These are phyloP conservation scores for Botrytis galanthina DNA, from an alignment of 2,329 filamentous ascomycete species.

Conservation along the genomic window DNA sequence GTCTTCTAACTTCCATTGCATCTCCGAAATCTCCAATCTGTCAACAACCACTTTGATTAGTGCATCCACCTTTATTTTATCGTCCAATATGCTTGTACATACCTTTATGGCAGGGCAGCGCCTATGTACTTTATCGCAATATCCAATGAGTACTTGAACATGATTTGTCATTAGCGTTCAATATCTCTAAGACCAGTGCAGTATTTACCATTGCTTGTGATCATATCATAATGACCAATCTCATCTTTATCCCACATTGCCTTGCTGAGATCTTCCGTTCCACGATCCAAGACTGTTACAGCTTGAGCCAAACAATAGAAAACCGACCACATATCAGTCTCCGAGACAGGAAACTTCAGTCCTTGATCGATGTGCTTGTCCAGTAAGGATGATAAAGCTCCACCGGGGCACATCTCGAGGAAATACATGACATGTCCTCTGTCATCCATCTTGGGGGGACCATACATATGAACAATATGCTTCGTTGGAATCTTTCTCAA, in stretches of 20 bases:
- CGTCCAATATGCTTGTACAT: neutral
- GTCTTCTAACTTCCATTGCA: neutral
- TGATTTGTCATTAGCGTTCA: neutral
- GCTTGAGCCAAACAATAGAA: neutral
- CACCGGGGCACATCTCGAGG: neutral
- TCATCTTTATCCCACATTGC: neutral
- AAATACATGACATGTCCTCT: neutral
- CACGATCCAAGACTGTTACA: neutral
- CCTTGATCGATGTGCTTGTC: neutral
- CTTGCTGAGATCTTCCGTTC: neutral
- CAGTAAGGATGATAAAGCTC: neutral
- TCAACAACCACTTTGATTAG: neutral
- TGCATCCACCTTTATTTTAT: neutral
- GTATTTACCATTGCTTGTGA: neutral
- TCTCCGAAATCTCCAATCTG: neutral
- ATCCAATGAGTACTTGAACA: neutral
- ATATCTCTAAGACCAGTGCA: neutral
- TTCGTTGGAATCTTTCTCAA: neutral
- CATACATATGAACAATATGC: neutral
- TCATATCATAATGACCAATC: conserved; percentile 8
- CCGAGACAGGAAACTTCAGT: neutral
- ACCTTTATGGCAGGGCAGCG: neutral
- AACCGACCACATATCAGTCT: neutral
- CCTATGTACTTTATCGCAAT: neutral
- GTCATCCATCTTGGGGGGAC: neutral